Base-by-base conservation (phyloP, 2,329 filamentous ascomycete species). In the Fusarium sp. region DNA sequence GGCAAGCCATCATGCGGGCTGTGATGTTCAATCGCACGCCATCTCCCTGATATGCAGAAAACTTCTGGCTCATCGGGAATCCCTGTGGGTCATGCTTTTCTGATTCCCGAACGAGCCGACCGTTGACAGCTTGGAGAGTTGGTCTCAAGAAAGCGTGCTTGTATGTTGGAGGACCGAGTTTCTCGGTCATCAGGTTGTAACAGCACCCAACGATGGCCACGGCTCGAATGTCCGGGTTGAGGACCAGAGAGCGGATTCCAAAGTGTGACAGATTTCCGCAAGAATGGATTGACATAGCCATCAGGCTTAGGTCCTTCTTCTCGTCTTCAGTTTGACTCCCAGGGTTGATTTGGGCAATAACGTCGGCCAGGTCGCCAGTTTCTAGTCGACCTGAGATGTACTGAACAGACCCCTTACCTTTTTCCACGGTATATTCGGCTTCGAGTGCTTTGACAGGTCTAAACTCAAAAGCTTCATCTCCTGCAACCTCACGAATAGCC, bases 181-280 rank as follows among this genome's bases (percentile, higher is more conserved):
- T 91, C 83, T 98, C 96, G 1, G 96, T 98, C 75, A 98, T 85
- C 10, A 98, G 90, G 78, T 99, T 99, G 87, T 99, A 98, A 86
- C 96, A 99, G 85, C 96, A 99, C 52, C 96, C 96, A 68, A 99
- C 94, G 80, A 99, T 95, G 65, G 96, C 96, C 28, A 98, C 92
- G n/a, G 95, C 94, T 37, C 91, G 90, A 62, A 98, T 95, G 9
- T 91, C 89, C 1, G 93, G 92, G 79, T 98, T 98, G 64, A 97
- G 84, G 4, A 95, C 83, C 25, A 99, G 88, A 2, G 96, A 97
- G 19, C 94, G 91, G 64, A 99, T 92, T 15, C 94, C 96, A 80
- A 97, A 95, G 81, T 99, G 96, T 2, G 97, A 93, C n/a, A 99
- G 90, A 76, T 99, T 98, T 33, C 96, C 96, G 80, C 96, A 99